Evolutionary conservation across 495 filamentous ascomycete species (phyloP).

Genomic region (Geopyxis carbonaria): DNA sequence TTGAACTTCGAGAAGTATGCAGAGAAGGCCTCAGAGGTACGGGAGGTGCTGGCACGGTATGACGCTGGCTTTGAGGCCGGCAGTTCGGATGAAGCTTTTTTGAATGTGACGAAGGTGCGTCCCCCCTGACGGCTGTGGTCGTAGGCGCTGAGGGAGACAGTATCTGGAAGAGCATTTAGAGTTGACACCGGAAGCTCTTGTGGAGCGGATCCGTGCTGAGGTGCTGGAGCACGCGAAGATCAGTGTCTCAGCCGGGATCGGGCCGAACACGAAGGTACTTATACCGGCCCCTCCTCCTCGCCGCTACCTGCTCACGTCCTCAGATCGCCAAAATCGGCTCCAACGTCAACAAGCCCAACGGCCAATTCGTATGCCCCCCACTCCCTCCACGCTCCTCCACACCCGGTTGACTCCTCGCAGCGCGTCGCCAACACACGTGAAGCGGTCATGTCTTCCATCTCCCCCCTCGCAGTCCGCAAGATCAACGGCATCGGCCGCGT

Average conservation of each 20-base stretch:
- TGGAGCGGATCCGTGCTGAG: constrained; percentile 57
- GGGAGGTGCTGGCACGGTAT: constrained; percentile 65
- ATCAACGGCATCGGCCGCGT: constrained; percentile 89
- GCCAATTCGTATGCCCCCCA: constrained; percentile 45
- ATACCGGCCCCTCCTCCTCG: not conserved
- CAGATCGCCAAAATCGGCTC: constrained; percentile 83
- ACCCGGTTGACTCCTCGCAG: constrained; percentile 2
- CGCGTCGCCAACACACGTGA: constrained; percentile 48
- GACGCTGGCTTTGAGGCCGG: constrained; percentile 83
- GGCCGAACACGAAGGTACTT: constrained; percentile 52
- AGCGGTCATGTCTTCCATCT: constrained; percentile 74
- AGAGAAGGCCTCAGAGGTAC: constrained; percentile 75
- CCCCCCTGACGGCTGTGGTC: not conserved
- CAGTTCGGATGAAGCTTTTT: constrained; percentile 88
- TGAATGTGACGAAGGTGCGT: constrained; percentile 58
- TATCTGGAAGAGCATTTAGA: constrained; percentile 52
- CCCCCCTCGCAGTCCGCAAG: constrained; percentile 62
- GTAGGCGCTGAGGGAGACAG: constrained; percentile 17
- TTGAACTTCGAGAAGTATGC: constrained; percentile 82
- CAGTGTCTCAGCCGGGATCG: constrained; percentile 88
- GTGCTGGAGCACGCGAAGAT: constrained; percentile 63
- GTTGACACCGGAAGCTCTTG: constrained; percentile 51
- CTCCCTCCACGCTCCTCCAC: not conserved
- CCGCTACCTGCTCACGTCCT: constrained; percentile 1
- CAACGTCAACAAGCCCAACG: constrained; percentile 92